Conservation (phyloP, 352 stramenopile species). For the Peronospora belbahrii region DNA sequence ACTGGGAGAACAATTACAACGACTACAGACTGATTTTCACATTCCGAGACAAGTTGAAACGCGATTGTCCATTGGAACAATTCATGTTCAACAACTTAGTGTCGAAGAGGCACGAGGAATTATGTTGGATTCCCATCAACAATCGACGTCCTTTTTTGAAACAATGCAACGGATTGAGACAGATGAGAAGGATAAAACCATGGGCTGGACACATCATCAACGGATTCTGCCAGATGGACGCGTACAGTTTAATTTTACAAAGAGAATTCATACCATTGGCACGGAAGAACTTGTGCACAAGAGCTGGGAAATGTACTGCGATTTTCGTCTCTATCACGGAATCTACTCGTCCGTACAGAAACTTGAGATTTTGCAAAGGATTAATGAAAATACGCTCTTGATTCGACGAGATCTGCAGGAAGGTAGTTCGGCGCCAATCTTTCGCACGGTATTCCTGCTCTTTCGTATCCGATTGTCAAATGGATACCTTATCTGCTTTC, state of each 20-base stretch:
- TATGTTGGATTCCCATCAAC: conserved; percentile 63
- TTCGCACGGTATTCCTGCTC: conserved; percentile 68
- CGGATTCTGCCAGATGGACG: conserved; percentile 53
- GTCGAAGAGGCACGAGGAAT: conserved; percentile 43
- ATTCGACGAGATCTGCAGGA: conserved; percentile 72
- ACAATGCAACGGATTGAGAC: conserved; percentile 31
- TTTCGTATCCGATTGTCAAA: conserved; percentile 53
- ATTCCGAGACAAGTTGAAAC: conserved; percentile 34
- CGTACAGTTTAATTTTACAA: conserved; percentile 78
- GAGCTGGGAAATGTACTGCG: conserved; percentile 77
- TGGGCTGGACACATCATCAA: conserved; percentile 70
- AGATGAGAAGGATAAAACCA: conserved; percentile 49
- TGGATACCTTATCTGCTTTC: conserved; percentile 65
- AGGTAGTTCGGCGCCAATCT: conserved; percentile 45
- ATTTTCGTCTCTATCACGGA: conserved; percentile 64
- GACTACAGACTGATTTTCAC: conserved; percentile 52
- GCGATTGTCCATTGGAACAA: conserved; percentile 41
- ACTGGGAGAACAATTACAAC: conserved; percentile 62
- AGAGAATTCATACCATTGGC: conserved; percentile 52
- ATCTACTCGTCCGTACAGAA: conserved; percentile 76
- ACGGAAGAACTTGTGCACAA: conserved; percentile 63
- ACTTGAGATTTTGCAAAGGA: conserved; percentile 66
- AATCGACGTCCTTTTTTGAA: conserved; percentile 66
- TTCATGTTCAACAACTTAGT: conserved; percentile 52
- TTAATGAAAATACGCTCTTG: conserved; percentile 72